Conservation (phyloP, 2,329 filamentous ascomycete genomes). For the Epichloe baconii region DNA sequence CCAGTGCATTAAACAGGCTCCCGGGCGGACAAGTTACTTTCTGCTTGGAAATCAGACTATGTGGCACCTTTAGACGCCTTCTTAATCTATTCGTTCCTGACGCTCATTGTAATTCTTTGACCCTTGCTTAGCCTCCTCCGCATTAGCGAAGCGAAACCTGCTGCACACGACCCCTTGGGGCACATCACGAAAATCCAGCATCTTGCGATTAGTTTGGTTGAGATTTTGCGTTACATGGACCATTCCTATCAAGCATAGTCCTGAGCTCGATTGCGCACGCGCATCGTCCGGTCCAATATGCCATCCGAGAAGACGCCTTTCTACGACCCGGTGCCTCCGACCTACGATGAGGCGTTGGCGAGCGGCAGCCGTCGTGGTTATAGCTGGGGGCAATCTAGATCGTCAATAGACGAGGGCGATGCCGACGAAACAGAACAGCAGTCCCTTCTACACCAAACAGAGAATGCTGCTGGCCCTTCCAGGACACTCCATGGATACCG, state of each 20-base stretch:
- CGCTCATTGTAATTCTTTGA: not conserved
- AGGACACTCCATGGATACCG: slow-evolving; percentile 50
- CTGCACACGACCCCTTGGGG: not conserved
- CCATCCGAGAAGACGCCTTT: slow-evolving; percentile 28
- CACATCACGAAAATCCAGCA: not conserved
- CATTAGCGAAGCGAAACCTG: not conserved
- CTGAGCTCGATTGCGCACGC: not conserved
- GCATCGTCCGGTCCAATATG: slow-evolving; percentile 11
- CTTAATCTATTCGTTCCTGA: not conserved
- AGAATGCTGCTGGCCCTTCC: slow-evolving; percentile 25
- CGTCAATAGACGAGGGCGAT: slow-evolving; percentile 39
- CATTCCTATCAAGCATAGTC: not conserved
- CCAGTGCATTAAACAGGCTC: not conserved
- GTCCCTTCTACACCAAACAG: slow-evolving; percentile 52
- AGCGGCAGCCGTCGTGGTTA: slow-evolving; percentile 20
- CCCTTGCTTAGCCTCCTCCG: not conserved
- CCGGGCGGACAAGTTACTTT: not conserved
- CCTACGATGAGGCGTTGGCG: slow-evolving; percentile 29
- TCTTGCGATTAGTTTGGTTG: not conserved
- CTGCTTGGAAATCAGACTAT: not conserved
- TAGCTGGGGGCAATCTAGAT: slow-evolving; percentile 18
- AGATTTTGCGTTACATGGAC: not conserved
- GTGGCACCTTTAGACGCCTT: not conserved
- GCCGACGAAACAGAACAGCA: slow-evolving; percentile 64
- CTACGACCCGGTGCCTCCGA: slow-evolving; percentile 30